Evolutionary conservation across 2,329 filamentous ascomycete species (phyloP).

Genomic region (Calonectria naviculata): DNA sequence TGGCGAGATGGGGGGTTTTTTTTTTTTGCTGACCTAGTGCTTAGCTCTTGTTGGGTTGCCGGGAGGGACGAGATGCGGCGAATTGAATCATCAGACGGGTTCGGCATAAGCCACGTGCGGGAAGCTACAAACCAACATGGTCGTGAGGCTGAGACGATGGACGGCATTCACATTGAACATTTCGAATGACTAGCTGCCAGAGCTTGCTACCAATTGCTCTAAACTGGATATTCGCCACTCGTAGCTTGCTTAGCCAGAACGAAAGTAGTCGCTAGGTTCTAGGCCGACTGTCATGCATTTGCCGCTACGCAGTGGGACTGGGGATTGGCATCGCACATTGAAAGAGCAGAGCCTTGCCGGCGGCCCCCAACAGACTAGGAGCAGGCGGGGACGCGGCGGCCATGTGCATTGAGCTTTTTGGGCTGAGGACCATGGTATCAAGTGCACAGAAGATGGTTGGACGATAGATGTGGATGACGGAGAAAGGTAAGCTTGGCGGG

Average conservation of each 20-base stretch:
- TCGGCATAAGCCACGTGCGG: conserved; percentile 2
- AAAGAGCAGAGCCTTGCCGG: neutral
- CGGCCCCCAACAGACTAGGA: neutral
- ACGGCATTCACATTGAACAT: neutral
- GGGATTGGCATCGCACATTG: neutral
- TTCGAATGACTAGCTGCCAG: neutral
- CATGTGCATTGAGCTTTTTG: conserved; percentile 13
- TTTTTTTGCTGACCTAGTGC: conserved; percentile 16
- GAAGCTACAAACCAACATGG: neutral
- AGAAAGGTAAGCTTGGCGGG: conserved; percentile 30
- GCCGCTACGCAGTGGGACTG: neutral
- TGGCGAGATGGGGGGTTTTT: neutral
- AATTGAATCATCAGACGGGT: neutral
- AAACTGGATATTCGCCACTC: neutral
- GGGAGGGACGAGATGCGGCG: neutral
- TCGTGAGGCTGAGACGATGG: conserved; percentile 5
- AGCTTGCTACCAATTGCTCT: neutral
- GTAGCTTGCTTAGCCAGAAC: neutral
- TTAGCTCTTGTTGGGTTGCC: conserved; percentile 20
- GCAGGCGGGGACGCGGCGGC: neutral
- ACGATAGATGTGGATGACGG: conserved; percentile 23
- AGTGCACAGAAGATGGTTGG: conserved; percentile 13
- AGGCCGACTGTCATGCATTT: neutral
- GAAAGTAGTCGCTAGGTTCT: neutral
- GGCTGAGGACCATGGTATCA: conserved; percentile 25